A percentile compares a stretch with the other conserved stretches of the same genome.
These are phyloP conservation scores for Symbiodinium natans DNA, from an alignment of 73 alveolate species.

Conservation along the genomic window DNA sequence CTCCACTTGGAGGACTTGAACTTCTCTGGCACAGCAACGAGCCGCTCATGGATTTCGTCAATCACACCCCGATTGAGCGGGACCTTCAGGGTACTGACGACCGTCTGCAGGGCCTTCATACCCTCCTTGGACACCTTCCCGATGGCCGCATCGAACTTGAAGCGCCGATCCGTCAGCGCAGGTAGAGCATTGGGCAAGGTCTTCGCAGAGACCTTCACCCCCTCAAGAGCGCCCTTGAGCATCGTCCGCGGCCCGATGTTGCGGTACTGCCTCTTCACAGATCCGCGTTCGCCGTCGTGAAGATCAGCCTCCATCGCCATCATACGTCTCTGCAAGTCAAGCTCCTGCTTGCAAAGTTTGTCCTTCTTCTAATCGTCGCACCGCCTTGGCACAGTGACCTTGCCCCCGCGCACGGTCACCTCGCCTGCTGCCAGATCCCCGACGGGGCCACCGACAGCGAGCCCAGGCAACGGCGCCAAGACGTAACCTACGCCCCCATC, in stretches of 20 bases:
- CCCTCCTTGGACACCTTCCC: not conserved
- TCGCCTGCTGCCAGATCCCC: not conserved
- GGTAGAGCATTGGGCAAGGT: not conserved
- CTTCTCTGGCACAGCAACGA: not conserved
- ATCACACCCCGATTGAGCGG: not conserved
- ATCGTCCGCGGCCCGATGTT: not conserved
- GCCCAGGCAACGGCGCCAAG: not conserved
- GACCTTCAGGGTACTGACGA: not conserved
- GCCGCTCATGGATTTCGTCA: not conserved
- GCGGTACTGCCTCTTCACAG: not conserved
- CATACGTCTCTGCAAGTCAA: not conserved
- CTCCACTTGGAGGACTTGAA: slow-evolving; percentile 1
- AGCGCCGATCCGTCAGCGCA: not conserved
- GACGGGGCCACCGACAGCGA: not conserved
- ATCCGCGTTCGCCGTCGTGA: not conserved
- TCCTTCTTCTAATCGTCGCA: not conserved
- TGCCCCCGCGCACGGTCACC: not conserved
- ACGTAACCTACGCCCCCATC: not conserved
- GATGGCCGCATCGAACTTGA: not conserved
- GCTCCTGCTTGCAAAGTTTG: not conserved
- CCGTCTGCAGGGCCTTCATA: not conserved
- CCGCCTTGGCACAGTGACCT: not conserved
- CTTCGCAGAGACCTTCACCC: not conserved
- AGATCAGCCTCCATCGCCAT: not conserved
- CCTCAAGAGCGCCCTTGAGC: not conserved